Evolutionary conservation across 2,329 filamentous ascomycete species (phyloP).

Genomic region (Huntiella bhutanensis): DNA sequence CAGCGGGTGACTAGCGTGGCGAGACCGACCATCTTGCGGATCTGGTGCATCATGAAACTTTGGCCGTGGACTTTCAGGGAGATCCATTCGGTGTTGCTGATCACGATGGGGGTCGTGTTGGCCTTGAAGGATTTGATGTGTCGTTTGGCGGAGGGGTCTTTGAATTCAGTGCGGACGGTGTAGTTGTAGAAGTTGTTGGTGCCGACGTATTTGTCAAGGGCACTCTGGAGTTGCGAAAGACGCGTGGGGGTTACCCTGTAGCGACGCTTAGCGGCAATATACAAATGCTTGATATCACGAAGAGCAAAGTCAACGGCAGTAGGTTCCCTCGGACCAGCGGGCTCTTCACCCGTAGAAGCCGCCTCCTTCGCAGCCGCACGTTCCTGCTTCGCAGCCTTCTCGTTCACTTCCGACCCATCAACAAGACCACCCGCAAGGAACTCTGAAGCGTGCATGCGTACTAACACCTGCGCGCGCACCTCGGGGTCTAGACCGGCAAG

Average conservation of each 20-base stretch:
- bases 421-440: constrained; percentile 6
- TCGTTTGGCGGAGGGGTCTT: constrained; percentile 69
- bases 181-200: constrained; percentile 95
- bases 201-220: constrained; percentile 57
- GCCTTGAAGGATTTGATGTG: constrained; percentile 84
- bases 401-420: constrained; percentile 13
- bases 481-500: constrained; percentile 43
- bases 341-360: constrained; percentile 13
- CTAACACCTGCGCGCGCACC: constrained; percentile 41
- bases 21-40: constrained; percentile 97
- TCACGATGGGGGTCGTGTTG: constrained; percentile 57
- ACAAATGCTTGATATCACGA: constrained; percentile 56
- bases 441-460: constrained; percentile 31
- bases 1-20: constrained; percentile 67
- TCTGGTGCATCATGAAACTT: constrained; percentile 99
- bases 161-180: constrained; percentile 70
- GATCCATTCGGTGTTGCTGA: constrained; percentile 86
- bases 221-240: constrained; percentile 54
- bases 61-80: constrained; percentile 92
- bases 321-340: constrained; percentile 13
- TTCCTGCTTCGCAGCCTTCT: constrained; percentile 10
- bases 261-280: constrained; percentile 61
- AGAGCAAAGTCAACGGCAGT: constrained; percentile 44
- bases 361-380: constrained; percentile 10
- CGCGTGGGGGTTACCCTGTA: constrained; percentile 65